These are phyloP conservation scores for Kodamaea plutei DNA, from an alignment of 1,139 yeast genomes.

Conservation along the genomic window DNA sequence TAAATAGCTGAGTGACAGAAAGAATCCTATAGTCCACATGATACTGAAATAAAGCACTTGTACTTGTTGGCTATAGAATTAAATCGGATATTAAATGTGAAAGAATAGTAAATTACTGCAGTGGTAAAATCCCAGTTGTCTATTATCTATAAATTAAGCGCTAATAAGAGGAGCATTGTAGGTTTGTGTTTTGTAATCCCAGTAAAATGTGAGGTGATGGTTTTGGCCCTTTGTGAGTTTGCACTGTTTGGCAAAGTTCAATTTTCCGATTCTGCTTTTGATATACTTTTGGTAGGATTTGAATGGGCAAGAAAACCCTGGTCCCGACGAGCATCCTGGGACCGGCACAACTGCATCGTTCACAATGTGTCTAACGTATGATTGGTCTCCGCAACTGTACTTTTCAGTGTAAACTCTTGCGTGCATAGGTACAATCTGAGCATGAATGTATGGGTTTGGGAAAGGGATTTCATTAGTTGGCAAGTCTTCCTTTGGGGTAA, in stretches of 20 bases:
- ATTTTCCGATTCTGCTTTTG: conserved; percentile 26
- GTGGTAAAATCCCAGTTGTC: neutral
- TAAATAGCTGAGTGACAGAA: too few species aligned
- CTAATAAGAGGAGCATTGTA: conserved; percentile 8
- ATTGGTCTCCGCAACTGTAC: conserved; percentile 32
- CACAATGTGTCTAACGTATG: conserved; percentile 46
- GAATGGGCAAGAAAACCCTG: conserved; percentile 54
- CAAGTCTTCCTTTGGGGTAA: conserved; percentile 30
- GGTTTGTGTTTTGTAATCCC: conserved; percentile 11
- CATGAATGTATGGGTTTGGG: conserved; percentile 40
- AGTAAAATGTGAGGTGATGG: conserved; percentile 11
- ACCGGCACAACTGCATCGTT: conserved; percentile 59
- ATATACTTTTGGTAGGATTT: conserved; percentile 35
- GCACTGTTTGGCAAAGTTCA: conserved; percentile 31
- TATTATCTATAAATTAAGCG: neutral
- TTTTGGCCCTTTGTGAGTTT: conserved; percentile 11
- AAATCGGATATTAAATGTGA: too few species aligned
- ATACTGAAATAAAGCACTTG: too few species aligned
- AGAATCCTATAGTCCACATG: too few species aligned
- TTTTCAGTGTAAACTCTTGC: conserved; percentile 49
- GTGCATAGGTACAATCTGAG: conserved; percentile 55
- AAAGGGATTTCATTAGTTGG: conserved; percentile 32
- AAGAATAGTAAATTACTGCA: neutral
- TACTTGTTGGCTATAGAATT: neutral
- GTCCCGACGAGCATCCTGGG: conserved; percentile 48